phyloP scores from a whole-genome alignment of 805 yeast species.

The Myxozyma geophila region DNA sequence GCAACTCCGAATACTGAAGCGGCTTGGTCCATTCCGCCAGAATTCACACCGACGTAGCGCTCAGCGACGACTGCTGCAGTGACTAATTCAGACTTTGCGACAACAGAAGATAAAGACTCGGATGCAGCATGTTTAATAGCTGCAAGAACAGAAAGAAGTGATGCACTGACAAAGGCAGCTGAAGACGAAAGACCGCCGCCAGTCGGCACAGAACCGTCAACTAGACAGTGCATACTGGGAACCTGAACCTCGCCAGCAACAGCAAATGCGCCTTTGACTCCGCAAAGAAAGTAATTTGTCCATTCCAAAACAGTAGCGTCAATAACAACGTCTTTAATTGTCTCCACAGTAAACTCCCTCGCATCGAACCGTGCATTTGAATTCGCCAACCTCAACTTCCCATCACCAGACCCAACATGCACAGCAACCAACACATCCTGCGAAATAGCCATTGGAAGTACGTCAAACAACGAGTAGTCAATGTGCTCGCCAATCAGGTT shows the following conservation, averaged over 20 bases:
- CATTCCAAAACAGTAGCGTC: conserved; percentile 59
- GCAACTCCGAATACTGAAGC: conserved; percentile 69
- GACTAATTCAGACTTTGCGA: conserved; percentile 59
- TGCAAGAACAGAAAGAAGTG: conserved; percentile 60
- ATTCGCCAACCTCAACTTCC: conserved; percentile 47
- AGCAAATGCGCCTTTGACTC: conserved; percentile 61
- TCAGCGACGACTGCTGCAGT: conserved; percentile 67
- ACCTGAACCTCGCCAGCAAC: conserved; percentile 43
- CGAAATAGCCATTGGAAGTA: conserved; percentile 74
- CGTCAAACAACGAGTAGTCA: conserved; percentile 69
- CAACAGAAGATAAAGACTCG: conserved; percentile 24
- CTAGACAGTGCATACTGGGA: conserved; percentile 53
- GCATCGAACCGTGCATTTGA: conserved; percentile 41
- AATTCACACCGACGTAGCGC: conserved; percentile 72
- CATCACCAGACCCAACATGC: conserved; percentile 28
- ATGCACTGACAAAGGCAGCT: conserved; percentile 72
- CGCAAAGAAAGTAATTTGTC: conserved; percentile 74
- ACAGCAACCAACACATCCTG: conserved; percentile 65
- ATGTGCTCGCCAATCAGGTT: conserved; percentile 77
- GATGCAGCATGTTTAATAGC: conserved; percentile 52
- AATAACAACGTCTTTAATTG: conserved; percentile 47
- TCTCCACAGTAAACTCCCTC: conserved; percentile 24
- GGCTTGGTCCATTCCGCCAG: conserved; percentile 82
- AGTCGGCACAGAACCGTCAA: conserved; percentile 71
- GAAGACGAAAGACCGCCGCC: conserved; percentile 74